phyloP scores from a whole-genome alignment of 2,329 filamentous ascomycete genomes.

The Penicillium oxalicum region DNA sequence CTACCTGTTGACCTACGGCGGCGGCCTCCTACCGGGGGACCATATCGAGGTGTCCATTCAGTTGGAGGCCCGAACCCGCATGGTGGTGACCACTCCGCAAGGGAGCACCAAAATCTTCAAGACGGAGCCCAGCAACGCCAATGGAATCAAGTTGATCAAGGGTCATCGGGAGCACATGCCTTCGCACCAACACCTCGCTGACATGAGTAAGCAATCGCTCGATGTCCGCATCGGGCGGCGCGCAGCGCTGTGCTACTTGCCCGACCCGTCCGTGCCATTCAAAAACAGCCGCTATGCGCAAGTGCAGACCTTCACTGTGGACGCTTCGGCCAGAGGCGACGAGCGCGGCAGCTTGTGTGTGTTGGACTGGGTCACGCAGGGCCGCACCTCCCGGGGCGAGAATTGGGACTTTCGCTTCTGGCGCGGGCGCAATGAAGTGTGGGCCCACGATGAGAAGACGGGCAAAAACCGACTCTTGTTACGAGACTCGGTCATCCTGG shows the following conservation, averaged over 20 bases:
- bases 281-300: constrained; percentile 78
- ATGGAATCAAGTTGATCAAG: constrained; percentile 20
- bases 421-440: constrained; percentile 80
- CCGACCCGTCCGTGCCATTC: constrained; percentile 92
- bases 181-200: constrained; percentile 32
- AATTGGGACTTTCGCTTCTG: constrained; percentile 78
- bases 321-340: constrained; percentile 34
- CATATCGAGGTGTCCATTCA: constrained; percentile 66
- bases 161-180: constrained; percentile 28
- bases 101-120: constrained; percentile 97
- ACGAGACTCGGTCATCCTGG: constrained; percentile 76
- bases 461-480: constrained; percentile 60
- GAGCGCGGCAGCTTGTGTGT: constrained; percentile 61
- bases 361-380: constrained; percentile 91
- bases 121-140: constrained; percentile 43
- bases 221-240: constrained; percentile 44
- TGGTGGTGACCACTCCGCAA: constrained; percentile 57
- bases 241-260: constrained; percentile 60
- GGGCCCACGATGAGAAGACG: constrained; percentile 29
- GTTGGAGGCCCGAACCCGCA: constrained; percentile 58
- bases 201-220: constrained; percentile 46
- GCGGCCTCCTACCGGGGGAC: constrained; percentile 85
- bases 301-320: constrained; percentile 66
- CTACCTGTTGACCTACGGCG: constrained; percentile 90
- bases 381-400: constrained; percentile 77